Base-by-base conservation (phyloP, 2,329 filamentous ascomycete species). In the Sporothrix inflata region DNA sequence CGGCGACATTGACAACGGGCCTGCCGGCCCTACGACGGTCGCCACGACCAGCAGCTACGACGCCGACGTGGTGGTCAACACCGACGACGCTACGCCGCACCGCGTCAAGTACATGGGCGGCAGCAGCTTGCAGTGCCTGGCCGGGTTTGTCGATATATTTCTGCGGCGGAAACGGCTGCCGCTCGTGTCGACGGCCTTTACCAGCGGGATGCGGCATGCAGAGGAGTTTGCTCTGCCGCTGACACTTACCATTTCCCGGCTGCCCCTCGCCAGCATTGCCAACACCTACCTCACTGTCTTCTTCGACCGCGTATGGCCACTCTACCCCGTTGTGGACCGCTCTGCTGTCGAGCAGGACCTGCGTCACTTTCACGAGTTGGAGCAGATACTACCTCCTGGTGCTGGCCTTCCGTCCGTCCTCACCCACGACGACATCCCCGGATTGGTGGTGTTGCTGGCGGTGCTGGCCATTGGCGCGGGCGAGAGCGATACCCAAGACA, bases 61-160 rank as follows among this genome's bases (percentile, higher is more conserved):
- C 27, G 55, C 55, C 16, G 55, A 60, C 30, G 30, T 60, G 1
- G 55, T 60, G 1, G 55, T 60, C 55, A 60, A 60, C 55, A 60
- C 55, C 12, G 55, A 60, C 27, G 55, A 60, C 19, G 6, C 55
- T 1, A 14, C 55, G 14, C 55, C 55, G 27, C 55, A 60, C 16
- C 55, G 55, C 14, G 55, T 60, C 55, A 60, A 60, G 55, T 60
- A 60, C 55, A 60, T 60, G 55, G 55, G 55, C 27, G 55, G 55
- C 16, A 60, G 55, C 55, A 60, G 55, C 27, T 27, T 60, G 27
- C 55, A 60, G 27, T 60, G 55, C 16, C 30, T 60, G 16, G 55
- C 55, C 16, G 27, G 27, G 2, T 60, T 60, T 60, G 55, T 60
- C 27, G 55, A 60, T 27, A 60, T 60, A 0, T 60, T 60, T 4